Base-by-base conservation (phyloP, 805 yeast species). In the Zygosaccharomyces rouxii region DNA sequence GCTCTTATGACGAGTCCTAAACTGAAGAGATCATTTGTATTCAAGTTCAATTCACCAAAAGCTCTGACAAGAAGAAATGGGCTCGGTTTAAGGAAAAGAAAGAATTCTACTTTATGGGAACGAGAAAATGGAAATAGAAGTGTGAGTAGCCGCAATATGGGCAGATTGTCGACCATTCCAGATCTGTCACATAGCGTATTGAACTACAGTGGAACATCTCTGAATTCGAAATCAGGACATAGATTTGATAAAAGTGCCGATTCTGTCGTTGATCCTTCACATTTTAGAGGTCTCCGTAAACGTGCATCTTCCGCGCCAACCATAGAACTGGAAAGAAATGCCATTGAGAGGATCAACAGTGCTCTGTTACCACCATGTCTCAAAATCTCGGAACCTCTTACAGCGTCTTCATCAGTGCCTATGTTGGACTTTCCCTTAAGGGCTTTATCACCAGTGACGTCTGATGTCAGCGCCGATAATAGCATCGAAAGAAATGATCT, bases 351-450 rank as follows among this genome's bases (percentile, higher is more conserved):
- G 37, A 62, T 62, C 14, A 60, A 66, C 42, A 62, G 60, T 48
- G 60, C 63, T 1, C 49, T 67, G 28, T 40, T 67, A 25, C 71
- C 70, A 4, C 63, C 69, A 19, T 51, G 60, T 42, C 44, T 58
- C 37, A 47, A 48, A 23, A 33, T 47, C 13, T 47, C 46, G 30
- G 54, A 46, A 16, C 40, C 43, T 4, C 41, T 43, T 10, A 44
- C 31, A 19, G 38, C 51, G 5, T 44, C 45, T 9, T 35, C 48
- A 1, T 40, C 40, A n/a, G 44, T 51, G 5, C 49, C 48, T 19
- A 44, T 39, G 13, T 21, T 38, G 16, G 44, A 33, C n/a, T 16
- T 31, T 21, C 25, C 26, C 16, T 25, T 28, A 9, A 35, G 35
- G 28, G 13, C 10, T 26, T 18, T 25, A 14, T 14, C 37, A 10